phyloP scores from a whole-genome alignment of 768 basidiomycete species.

The Nevesoporus exiguus region DNA sequence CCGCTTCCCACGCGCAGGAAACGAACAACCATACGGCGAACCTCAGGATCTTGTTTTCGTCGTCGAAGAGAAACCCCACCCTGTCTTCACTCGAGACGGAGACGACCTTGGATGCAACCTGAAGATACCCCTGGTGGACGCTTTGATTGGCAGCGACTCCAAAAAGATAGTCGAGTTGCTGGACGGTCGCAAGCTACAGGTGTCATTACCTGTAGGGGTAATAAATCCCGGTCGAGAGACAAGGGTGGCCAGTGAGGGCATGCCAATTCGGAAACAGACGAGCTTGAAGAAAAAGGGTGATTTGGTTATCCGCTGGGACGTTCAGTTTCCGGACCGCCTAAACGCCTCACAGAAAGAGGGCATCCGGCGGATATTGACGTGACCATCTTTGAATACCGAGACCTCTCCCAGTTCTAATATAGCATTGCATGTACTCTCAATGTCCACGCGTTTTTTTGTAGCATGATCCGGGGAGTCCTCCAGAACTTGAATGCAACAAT shows the following conservation, averaged over 20 bases:
- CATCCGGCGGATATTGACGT: constrained; percentile 61
- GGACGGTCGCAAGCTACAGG: constrained; percentile 76
- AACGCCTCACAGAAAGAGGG: constrained; percentile 79
- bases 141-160: constrained; percentile 58
- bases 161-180: constrained; percentile 63
- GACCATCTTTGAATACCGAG: constrained; percentile 7
- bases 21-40: constrained; percentile 65
- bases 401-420: constrained; percentile 8
- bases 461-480: background rate
- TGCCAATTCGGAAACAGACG: constrained; percentile 86
- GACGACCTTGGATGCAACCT: constrained; percentile 69
- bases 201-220: constrained; percentile 60
- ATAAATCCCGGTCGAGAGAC: constrained; percentile 78
- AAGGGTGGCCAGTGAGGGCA: constrained; percentile 72
- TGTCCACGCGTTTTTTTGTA: background rate
- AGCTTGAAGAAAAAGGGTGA: constrained; percentile 74
- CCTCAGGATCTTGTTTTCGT: constrained; percentile 93
- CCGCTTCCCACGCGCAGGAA: constrained; percentile 82
- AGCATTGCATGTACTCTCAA: constrained; percentile 11
- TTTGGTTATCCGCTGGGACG: constrained; percentile 76
- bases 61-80: constrained; percentile 92
- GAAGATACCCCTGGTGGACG: constrained; percentile 77
- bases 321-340: constrained; percentile 77
- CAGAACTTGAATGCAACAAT: too few species aligned
- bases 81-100: constrained; percentile 69